Conservation (phyloP, 345 rosid genomes). For the Draba incana region DNA sequence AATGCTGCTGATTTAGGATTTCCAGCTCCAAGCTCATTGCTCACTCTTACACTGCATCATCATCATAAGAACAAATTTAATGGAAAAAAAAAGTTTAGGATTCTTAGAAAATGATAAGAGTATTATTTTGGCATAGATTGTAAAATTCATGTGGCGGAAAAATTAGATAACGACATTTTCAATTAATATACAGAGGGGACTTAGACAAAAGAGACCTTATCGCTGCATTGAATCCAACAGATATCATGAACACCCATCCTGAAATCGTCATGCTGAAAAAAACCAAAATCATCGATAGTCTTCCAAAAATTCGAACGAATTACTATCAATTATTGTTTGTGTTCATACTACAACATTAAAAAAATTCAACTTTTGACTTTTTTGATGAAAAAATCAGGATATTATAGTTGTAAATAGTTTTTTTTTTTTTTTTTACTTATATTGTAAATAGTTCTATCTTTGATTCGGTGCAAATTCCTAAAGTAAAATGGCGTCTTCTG, state of each 20-base stretch:
- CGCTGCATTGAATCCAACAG: slow-evolving; percentile 75
- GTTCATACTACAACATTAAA: background rate
- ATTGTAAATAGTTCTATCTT: slow-evolving; percentile 9
- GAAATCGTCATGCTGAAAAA: slow-evolving; percentile 61
- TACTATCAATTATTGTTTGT: background rate
- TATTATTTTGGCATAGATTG: background rate
- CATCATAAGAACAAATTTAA: background rate
- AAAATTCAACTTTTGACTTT: background rate
- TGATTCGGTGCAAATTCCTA: slow-evolving; percentile 30
- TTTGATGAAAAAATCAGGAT: background rate
- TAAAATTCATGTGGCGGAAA: background rate
- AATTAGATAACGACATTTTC: background rate
- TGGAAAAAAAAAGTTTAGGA: background rate
- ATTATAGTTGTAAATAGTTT: slow-evolving; percentile 9
- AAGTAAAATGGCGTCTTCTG: slow-evolving; percentile 1
- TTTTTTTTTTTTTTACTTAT: no score
- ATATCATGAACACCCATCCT: slow-evolving; percentile 75
- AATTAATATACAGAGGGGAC: background rate
- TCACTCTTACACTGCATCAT: slow-evolving; percentile 67
- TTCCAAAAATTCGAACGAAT: background rate
- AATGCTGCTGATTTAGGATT: slow-evolving; percentile 71
- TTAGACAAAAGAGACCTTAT: slow-evolving; percentile 50
- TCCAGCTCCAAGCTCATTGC: slow-evolving; percentile 82
- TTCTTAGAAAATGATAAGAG: background rate
- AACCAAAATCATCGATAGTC: background rate